Base-by-base conservation (phyloP, 164 flowering plant species). In the Liriodendron chinense region DNA sequence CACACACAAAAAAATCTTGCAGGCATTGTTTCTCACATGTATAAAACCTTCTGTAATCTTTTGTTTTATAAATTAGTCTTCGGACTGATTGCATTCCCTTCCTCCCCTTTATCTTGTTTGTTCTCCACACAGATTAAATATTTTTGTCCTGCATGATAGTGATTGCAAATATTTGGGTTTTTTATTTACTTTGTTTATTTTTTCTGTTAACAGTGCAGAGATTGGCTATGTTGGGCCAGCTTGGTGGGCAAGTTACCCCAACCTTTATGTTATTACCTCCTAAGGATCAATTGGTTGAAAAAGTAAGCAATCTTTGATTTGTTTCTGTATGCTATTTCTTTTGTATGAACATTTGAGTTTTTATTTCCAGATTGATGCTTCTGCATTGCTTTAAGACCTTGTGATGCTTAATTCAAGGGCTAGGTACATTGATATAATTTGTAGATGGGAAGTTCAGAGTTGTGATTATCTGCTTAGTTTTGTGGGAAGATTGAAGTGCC, bases 281-380 rank as follows among this genome's bases (percentile, higher is more conserved):
- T 26, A 88, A 92, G 81, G 97, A 93, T 7, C 82, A 89, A 21
- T 79, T 95, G 49, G 91, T 95, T 78, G 98, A 92, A 80, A 87
- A 87, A 90, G 98, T 80, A 85, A 84, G 86, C 76, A 18, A 22
- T 64, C 50, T 20, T 57, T 71, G 16, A 47, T 50, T 43, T 67
- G 49, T 69, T 69, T 69, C 43, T 23, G 1, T 62, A 70, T 3
- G 56, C 70, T 53, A 24, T 53, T 65, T 21, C 14, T 25, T 26
- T 28, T 49, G 10, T 14, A 7, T 24, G 18, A 70, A 25, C 20
- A 8, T 76, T 76, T n/a, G 63, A 18, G 10, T 23, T 23, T 8
- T 12, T n/a, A 43, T 43, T 48, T 47, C 22, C 20, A 2, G 13
- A 22, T 71, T 53, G 62, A 13, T 71, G 1, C 71, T 56, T 72